Percentiles rank a stretch among this genome's conserved stretches.
Evolutionary conservation across 345 rosid species (phyloP).

Genomic region (Gynandropsis gynandra): DNA sequence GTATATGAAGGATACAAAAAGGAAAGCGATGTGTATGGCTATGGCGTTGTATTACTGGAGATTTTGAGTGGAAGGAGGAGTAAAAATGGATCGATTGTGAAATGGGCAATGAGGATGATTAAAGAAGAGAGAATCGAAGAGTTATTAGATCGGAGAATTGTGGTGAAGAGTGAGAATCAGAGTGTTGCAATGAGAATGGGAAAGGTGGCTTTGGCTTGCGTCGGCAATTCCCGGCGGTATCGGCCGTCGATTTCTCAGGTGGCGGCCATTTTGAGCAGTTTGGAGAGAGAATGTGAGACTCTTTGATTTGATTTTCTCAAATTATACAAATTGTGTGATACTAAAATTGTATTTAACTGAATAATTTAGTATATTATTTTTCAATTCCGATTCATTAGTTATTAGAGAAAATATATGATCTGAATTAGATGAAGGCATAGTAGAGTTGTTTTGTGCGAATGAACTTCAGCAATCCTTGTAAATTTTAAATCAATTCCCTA

Average conservation of each 20-base stretch:
- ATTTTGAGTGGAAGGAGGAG: slow-evolving; percentile 66
- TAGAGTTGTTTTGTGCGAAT: too few species aligned
- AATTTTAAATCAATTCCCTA: too few species aligned
- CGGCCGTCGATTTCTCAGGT: slow-evolving; percentile 59
- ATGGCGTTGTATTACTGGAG: slow-evolving; percentile 76
- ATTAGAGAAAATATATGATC: too few species aligned
- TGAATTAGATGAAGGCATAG: too few species aligned
- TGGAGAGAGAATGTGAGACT: slow-evolving; percentile 36
- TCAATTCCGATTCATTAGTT: too few species aligned
- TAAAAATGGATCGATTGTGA: slow-evolving; percentile 54
- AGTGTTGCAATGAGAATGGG: slow-evolving; percentile 52
- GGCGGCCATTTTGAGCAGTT: slow-evolving; percentile 53
- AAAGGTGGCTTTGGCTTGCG: slow-evolving; percentile 80
- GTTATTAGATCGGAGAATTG: slow-evolving; percentile 53
- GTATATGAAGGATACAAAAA: slow-evolving; percentile 65
- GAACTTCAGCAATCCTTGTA: too few species aligned
- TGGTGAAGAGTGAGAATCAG: slow-evolving; percentile 37
- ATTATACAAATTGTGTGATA: too few species aligned
- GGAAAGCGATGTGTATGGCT: slow-evolving; percentile 73
- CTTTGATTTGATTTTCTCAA: slow-evolving; percentile 10
- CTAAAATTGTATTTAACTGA: too few species aligned
- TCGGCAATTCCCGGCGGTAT: slow-evolving; percentile 57
- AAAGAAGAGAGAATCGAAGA: slow-evolving; percentile 50
- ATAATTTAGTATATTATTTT: too few species aligned
- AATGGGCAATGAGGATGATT: slow-evolving; percentile 77